Base-by-base conservation (phyloP, 352 stramenopile genomes). In the Lagenidium giganteum region DNA sequence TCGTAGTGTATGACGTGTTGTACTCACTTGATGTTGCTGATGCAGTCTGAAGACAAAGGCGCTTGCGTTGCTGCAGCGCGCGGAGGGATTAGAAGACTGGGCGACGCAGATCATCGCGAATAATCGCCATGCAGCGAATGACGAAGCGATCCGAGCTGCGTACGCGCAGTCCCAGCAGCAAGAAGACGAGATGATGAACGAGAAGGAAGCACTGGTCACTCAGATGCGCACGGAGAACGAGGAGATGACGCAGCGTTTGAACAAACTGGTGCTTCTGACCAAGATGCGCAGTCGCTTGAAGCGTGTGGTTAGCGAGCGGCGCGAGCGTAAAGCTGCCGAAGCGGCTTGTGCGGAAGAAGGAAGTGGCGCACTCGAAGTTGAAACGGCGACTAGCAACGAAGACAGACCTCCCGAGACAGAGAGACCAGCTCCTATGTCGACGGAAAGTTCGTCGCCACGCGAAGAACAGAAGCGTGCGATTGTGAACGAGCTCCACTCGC, bases 401-500 rank as follows among this genome's bases (percentile, higher is more conserved):
- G 27, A 40, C 5, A 25, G 18, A 27, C 26, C 38, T 31, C 20
- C 28, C 13, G 30, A 47, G 18, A 4, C 53, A 24, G 42, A 67
- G 14, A 34, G 49, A 41, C 35, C 61, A 28, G 48, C 49, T 0
- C 44, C 44, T 7, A 33, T 27, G 1, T 60, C 51, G 3, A 13
- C 20, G 20, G n/a, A 31, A 45, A 44, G 39, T 1, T 76, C 64
- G n/a, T 76, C 64, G 8, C 57, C 63, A 7, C 50, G 64, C 3
- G 76, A 85, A 39, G 50, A 42, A 9, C 68, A 87, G 36, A 89
- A 89, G 40, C 59, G 74, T 1, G 56, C 51, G n/a, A 59, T 92
- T n/a, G 60, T 92, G 23, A 92, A 92, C 28, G 80, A 92, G 48
- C 56, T 89, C 16, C 80, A 88, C 35, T 36, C 60, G 16, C 69